These are phyloP conservation scores for Cryptococcus floricola DNA, from an alignment of 1,284 basidiomycete genomes.

Conservation along the genomic window DNA sequence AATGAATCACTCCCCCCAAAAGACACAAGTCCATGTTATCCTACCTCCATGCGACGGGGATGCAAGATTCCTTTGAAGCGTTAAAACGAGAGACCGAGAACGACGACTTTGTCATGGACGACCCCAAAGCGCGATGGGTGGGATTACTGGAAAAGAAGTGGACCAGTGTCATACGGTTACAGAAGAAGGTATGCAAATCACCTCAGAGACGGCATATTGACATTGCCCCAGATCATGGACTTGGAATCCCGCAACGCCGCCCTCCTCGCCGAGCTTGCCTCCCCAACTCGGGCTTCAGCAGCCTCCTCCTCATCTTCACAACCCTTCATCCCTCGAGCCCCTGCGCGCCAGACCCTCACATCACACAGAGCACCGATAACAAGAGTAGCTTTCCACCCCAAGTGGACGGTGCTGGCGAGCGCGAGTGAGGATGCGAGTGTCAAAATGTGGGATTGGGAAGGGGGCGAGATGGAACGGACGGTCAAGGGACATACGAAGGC, in stretches of 20 bases:
- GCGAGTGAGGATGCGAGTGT: conserved; percentile 83
- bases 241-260: conserved; percentile 73
- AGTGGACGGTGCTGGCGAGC: conserved; percentile 74
- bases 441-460: conserved; percentile 95
- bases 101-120: conserved; percentile 63
- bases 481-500: conserved; percentile 88
- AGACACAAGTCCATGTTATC: conserved; percentile 82
- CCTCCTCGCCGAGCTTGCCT: conserved; percentile 67
- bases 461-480: conserved; percentile 85
- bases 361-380: conserved; percentile 77
- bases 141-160: conserved; percentile 91
- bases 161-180: conserved; percentile 85
- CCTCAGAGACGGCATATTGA: not conserved
- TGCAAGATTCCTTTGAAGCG: conserved; percentile 61
- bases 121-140: conserved; percentile 75
- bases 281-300: conserved; percentile 44
- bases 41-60: conserved; percentile 67
- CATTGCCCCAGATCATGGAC: conserved; percentile 68
- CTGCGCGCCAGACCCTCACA: conserved; percentile 70
- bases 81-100: conserved; percentile 59
- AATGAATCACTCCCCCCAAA: not conserved
- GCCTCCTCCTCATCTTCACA: conserved; percentile 58
- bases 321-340: conserved; percentile 75
- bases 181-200: conserved; percentile 71
- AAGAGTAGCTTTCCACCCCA: conserved; percentile 78